Evolutionary conservation across 108 stramenopile genomes (phyloP).

Genomic region (Nannochloropsis salina): DNA sequence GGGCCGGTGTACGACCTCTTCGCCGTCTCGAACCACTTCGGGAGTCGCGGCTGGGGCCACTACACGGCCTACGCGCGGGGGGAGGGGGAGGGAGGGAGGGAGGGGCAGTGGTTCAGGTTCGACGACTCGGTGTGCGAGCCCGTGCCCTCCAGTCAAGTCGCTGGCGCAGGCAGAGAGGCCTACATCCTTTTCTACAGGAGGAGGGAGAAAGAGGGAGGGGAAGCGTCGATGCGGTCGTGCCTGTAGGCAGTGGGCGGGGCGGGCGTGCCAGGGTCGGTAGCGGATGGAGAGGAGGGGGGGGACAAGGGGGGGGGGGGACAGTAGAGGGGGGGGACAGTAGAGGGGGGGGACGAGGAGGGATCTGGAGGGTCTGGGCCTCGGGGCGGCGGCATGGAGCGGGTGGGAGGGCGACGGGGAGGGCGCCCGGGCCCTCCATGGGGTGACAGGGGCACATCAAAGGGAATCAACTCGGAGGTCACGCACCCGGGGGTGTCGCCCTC

Average conservation of each 20-base stretch:
- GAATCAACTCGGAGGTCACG: no score
- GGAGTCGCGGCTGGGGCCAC: conserved; percentile 90
- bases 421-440: no score
- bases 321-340: background rate
- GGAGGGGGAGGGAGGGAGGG: background rate
- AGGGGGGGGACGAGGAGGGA: background rate
- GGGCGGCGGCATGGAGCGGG: no score
- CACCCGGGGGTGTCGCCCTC: no score
- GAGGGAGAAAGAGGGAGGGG: background rate
- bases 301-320: background rate
- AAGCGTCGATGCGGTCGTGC: background rate
- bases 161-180: background rate
- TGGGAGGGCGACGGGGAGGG: no score
- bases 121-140: background rate
- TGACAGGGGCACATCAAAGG: no score
- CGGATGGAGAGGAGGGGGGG: background rate
- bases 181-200: background rate
- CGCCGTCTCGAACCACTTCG: conserved; percentile 90
- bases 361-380: no score
- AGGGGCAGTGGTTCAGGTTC: conserved; percentile 11
- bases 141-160: background rate
- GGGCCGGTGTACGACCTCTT: conserved; percentile 67
- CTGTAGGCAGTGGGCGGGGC: background rate
- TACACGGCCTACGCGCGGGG: conserved; percentile 85
- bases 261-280: background rate